Evolutionary conservation across 2,329 filamentous ascomycete species (phyloP), one percentile per base, ranked within the genome.

Genomic region (Diplodia intermedia): DNA sequence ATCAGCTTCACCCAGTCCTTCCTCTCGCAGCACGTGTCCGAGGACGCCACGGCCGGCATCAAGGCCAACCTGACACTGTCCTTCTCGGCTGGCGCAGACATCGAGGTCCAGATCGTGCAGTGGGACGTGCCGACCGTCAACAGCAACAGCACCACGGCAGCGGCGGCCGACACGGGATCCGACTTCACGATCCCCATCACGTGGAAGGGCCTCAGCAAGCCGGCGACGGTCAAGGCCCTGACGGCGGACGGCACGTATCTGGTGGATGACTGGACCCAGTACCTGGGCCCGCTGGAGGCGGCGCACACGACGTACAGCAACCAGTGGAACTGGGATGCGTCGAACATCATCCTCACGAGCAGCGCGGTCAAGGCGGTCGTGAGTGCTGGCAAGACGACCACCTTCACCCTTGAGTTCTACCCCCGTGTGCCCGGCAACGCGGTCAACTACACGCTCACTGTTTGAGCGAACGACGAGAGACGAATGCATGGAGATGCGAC

Each of bases 191-290:
- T 88, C 61, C 85, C 86, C 0, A 76, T 88, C 1, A 80, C 78
- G 0, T 88, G 83, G 80, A 80, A 82, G 5, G 86, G 86, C 0
- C 70, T 86, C 9, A 76, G 79, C n/a, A 78, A 80, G 6, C 76
- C 84, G 0, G 86, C 86, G 0, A 79, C 86, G 0, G 81, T 88
- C 2, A 84, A 84, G 70, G 85, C 85, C 11, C 55, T 83, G 5
- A 81, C 80, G 23, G 74, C 72, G 1, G 83, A 86, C 69, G 85
- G 85, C 1, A 79, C 75, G 7, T 85, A 81, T 65, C 73, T 89
- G 7, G 80, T 85, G 4, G 86, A 89, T 70, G 81, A 84, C 61
- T 89, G 84, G 84, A 89, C 86, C 0, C 75, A 81, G 71, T 86
- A 80, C 36, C 75, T 88, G 1, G 83, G 84, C 0, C 79, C 82